phyloP scores from a whole-genome alignment of 768 basidiomycete genomes.

The Naganishia kalamii region DNA sequence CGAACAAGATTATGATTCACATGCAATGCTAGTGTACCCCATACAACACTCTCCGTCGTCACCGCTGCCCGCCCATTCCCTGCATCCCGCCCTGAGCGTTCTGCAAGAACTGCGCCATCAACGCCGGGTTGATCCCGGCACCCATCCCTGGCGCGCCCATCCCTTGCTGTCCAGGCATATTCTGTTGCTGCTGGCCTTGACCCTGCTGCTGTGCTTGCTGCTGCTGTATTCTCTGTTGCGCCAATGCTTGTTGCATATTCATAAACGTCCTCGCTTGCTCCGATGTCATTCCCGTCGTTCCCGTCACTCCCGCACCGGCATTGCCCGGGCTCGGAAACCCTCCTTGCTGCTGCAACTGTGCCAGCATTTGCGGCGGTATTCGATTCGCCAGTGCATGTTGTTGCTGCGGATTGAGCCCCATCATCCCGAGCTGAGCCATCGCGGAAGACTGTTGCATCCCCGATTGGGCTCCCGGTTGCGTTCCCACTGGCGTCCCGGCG shows the following conservation, averaged over 20 bases:
- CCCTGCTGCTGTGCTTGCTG: background rate
- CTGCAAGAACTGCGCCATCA: constrained; percentile 9
- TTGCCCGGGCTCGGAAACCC: background rate
- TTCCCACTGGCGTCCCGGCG: no score
- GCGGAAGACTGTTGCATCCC: background rate
- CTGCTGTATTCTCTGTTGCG: background rate
- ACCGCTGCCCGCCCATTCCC: background rate
- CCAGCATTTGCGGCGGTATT: background rate
- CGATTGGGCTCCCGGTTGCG: background rate
- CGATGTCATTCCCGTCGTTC: background rate
- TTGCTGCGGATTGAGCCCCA: background rate
- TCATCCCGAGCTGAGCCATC: background rate
- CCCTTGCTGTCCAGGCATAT: background rate
- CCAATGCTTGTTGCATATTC: constrained; percentile 1
- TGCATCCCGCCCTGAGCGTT: background rate
- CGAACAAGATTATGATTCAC: background rate
- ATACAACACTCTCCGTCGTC: background rate
- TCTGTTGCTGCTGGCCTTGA: background rate
- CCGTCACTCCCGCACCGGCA: background rate
- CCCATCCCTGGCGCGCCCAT: background rate
- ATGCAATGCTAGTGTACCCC: background rate
- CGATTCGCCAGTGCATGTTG: background rate
- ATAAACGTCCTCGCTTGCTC: background rate
- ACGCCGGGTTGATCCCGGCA: background rate
- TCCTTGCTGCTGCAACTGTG: constrained; percentile 1